Percentiles rank a stretch among this genome's conserved stretches.
These are phyloP conservation scores for Inonotus obliquus DNA, from an alignment of 1,284 basidiomycete genomes.

Conservation along the genomic window DNA sequence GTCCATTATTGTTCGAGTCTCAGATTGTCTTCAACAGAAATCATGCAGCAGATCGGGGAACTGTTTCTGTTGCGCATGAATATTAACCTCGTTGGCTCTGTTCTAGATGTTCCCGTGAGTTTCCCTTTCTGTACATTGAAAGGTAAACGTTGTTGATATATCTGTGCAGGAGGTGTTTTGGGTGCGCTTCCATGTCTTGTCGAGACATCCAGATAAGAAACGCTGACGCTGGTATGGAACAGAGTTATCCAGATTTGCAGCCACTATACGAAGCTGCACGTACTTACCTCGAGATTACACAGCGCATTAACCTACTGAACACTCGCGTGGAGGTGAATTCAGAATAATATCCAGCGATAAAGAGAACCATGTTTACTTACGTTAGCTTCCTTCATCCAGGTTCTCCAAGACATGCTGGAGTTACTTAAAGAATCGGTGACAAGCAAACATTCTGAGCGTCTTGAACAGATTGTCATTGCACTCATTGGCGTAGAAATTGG, in stretches of 20 bases:
- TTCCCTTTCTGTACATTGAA: background rate
- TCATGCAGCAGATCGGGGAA: constrained; percentile 97
- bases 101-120: background rate
- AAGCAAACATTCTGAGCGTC: constrained; percentile 83
- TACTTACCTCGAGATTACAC: constrained; percentile 92
- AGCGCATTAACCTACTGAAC: constrained; percentile 90
- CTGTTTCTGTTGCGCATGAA: constrained; percentile 92
- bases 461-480: constrained; percentile 95
- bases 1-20: constrained; percentile 19
- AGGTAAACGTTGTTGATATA: constrained; percentile 2
- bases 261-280: constrained; percentile 92
- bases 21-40: constrained; percentile 61
- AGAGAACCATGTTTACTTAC: background rate
- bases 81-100: constrained; percentile 87
- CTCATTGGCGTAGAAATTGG: constrained; percentile 89
- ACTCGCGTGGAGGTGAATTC: constrained; percentile 80
- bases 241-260: constrained; percentile 91
- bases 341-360: background rate
- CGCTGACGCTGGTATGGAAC: background rate
- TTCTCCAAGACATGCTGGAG: constrained; percentile 96
- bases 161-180: constrained; percentile 82
- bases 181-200: constrained; percentile 37
- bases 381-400: constrained; percentile 38
- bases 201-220: background rate
- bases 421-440: constrained; percentile 94